Percentiles rank a stretch among this genome's conserved stretches.
These are phyloP conservation scores for Eragrostis curvula DNA, from an alignment of 176 grass and related monocot genomes.

Conservation along the genomic window DNA sequence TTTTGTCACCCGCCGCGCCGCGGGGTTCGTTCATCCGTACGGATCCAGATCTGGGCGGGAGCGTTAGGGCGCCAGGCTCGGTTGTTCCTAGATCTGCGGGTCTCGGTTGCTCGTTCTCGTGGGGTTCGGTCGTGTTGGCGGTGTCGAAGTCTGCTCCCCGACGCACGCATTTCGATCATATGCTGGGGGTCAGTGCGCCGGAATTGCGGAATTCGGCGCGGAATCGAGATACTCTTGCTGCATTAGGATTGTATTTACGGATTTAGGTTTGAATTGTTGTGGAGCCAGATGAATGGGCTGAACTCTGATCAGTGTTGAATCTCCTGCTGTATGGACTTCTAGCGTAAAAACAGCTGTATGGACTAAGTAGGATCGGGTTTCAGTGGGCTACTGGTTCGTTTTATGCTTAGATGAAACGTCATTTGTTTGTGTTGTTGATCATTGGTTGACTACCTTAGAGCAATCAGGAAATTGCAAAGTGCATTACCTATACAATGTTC, in stretches of 20 bases:
- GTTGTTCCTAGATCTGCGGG: conserved; percentile 49
- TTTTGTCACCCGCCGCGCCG: background rate
- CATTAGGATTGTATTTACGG: background rate
- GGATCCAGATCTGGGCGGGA: conserved; percentile 57
- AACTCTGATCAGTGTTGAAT: conserved; percentile 10
- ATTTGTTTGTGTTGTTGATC: background rate
- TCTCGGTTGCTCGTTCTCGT: background rate
- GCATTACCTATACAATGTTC: background rate
- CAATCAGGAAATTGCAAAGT: background rate
- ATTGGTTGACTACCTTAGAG: background rate
- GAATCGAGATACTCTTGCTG: background rate
- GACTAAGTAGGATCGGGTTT: background rate
- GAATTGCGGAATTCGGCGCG: conserved; percentile 21
- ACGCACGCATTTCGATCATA: conserved; percentile 14
- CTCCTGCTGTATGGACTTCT: conserved; percentile 1
- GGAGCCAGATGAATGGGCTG: conserved; percentile 17
- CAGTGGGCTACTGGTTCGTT: background rate
- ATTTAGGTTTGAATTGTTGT: conserved; percentile 6
- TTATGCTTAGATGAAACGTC: conserved; percentile 8
- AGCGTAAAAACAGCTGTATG: too few relatives aligned
- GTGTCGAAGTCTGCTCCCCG: conserved; percentile 11
- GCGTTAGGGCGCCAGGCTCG: background rate
- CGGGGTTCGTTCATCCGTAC: background rate
- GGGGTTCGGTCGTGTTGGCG: conserved; percentile 28
- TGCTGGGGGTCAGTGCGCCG: background rate